Base-by-base conservation (phyloP, 768 basidiomycete species). In the Amanita polypyramis region DNA sequence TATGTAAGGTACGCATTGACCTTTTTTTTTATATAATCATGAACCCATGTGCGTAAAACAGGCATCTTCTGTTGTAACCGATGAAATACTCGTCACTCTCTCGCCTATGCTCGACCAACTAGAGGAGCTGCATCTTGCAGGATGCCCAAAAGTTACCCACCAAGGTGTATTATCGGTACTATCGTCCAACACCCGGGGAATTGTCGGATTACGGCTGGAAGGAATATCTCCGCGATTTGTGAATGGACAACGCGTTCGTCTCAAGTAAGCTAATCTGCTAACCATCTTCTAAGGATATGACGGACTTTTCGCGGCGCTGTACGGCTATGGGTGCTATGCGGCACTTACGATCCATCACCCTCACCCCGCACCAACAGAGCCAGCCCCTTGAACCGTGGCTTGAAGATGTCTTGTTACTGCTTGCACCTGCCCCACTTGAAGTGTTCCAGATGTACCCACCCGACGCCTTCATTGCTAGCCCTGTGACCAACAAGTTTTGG, bases 111-210 rank as follows among this genome's bases (percentile, higher is more conserved):
- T 86, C 25, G 52, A 56, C 7, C 63, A 70, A 5, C 63, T 90
- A 12, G 74, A 80, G 37, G 69, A 77, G 34, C 55, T 90, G 2
- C 68, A 74, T 45, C 61, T 91, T 10, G 71, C 75, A 1, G 87
- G 86, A 15, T 90, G 86, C 58, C 69, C 73, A 2, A 83, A 73
- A 55, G 76, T 88, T 20, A 84, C 82, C 0, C 73, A 87, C 43
- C 52, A 52, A 7, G 82, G 85, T 1, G 62, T 87, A 1, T 71
- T 64, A 58, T 65, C 73, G 2, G 51, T 86, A 11, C 55, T 84
- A 1, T 66, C 68, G 2, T 50, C 59, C 17, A 81, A 70, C 47
- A 51, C 54, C 33, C 60, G 39, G 4, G 78, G 81, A 2, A 66
- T 90, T 6, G 43, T 69, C 4, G 68, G 66, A 1, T 65, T 89